phyloP scores from a whole-genome alignment of 139 green algal species.

The Ettlia oleoabundans region DNA sequence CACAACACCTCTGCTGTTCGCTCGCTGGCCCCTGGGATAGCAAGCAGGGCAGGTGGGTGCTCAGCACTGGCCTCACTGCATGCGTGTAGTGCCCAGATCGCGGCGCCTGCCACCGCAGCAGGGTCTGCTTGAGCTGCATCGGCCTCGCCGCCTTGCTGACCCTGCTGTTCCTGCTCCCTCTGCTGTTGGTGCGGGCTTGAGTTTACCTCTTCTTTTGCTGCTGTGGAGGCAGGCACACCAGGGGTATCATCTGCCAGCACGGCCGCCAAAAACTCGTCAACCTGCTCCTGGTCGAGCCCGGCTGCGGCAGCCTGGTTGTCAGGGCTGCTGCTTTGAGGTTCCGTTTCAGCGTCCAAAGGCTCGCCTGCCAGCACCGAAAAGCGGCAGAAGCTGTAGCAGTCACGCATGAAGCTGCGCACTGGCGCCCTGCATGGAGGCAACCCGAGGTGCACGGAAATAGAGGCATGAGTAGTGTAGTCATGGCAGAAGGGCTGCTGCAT shows the following conservation, averaged over 20 bases:
- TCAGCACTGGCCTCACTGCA: not conserved
- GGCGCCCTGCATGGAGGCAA: slow-evolving; percentile 46
- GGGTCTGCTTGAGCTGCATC: not conserved
- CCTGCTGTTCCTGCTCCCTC: not conserved
- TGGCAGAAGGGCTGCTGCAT: too few species aligned
- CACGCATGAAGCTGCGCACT: slow-evolving; percentile 24
- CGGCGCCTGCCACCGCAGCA: not conserved
- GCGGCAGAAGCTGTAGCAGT: slow-evolving; percentile 53
- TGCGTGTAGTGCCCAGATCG: slow-evolving; percentile 14
- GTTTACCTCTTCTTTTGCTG: not conserved
- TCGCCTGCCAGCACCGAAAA: not conserved
- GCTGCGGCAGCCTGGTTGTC: not conserved
- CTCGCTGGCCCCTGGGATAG: slow-evolving; percentile 16
- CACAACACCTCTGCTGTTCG: slow-evolving; percentile 28
- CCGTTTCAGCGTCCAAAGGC: not conserved
- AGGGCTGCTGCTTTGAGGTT: not conserved
- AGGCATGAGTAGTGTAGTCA: too few species aligned
- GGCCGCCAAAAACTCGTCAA: not conserved
- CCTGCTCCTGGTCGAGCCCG: not conserved
- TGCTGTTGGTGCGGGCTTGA: not conserved
- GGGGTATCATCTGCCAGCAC: not conserved
- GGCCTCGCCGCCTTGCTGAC: not conserved
- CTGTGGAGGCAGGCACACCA: not conserved
- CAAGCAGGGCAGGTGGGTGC: slow-evolving; percentile 9
- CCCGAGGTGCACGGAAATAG: too few species aligned